Evolutionary conservation across 768 basidiomycete genomes (phyloP), one percentile per base, ranked within the genome.

Genomic region (Dacryopinax spathularia): DNA sequence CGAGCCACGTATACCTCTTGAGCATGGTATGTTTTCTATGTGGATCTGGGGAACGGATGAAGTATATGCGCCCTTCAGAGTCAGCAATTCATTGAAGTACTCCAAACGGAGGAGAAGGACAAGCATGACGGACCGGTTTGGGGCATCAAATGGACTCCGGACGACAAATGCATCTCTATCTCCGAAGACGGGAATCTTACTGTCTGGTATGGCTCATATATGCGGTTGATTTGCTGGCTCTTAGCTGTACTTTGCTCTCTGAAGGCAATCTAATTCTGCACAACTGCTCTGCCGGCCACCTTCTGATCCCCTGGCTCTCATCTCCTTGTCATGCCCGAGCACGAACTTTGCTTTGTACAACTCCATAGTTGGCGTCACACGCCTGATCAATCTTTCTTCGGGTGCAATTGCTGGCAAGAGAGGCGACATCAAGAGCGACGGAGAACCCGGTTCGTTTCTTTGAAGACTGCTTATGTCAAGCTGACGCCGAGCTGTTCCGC

Each of bases 401-500:
- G 48, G 48, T 29, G 48, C 22, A 29, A 56, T 56, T 27, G 22
- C 29, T 3, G 48, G 48, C 13, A 29, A 6, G 29, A 56, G 31
- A 20, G 9, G 9, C 31, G 48, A 56, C 5, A 5, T 27, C 5
- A 29, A 56, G 20, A 29, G 31, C 6, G 48, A 6, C 9, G 15
- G 9, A 29, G 48, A 61, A 7, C 25, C 9, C 20, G 60, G 60
- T 35, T 35, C 12, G 34, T 61, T 20, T 56, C 15, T 18, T 22
- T 22, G n/a, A n/a, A n/a, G n/a, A n/a, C 43, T 44, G 9, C n/a
- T 44, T 62, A n/a, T 20, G 7, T 62, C 18, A 7, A 35, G 35
- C 20, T 12, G 12, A 16, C 10, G 18, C 20, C 35, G 41, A 36
- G 33, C 63, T 60, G 68, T 60, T 63, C 60, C 60, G 72, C 18